A percentile compares a stretch with the other conserved stretches of the same genome.
Conservation (phyloP, 371 early-diverging fungal genomes). For the Sporodiniella umbellata region DNA sequence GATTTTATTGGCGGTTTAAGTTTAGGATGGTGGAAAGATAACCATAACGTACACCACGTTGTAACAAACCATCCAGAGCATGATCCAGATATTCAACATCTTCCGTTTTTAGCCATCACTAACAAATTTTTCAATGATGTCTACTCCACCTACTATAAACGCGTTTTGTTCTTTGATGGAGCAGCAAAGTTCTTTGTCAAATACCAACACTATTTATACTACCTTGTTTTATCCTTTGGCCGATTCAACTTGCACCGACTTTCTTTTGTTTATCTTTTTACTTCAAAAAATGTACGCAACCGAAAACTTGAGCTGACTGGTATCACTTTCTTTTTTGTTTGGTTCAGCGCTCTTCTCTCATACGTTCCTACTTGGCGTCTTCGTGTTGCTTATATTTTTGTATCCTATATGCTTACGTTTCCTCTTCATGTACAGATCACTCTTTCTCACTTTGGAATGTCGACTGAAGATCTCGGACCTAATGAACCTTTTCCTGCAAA, state of each 20-base stretch:
- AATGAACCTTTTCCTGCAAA: constrained; percentile 80
- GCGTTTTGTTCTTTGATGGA: constrained; percentile 76
- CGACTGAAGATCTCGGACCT: constrained; percentile 72
- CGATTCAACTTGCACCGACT: constrained; percentile 90
- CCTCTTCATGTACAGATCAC: constrained; percentile 95
- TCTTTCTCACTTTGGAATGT: constrained; percentile 95
- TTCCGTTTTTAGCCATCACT: constrained; percentile 93
- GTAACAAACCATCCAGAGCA: constrained; percentile 87
- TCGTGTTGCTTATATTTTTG: constrained; percentile 63
- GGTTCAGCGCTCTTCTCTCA: constrained; percentile 74
- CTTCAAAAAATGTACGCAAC: constrained; percentile 60
- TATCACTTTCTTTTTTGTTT: constrained; percentile 71
- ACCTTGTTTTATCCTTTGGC: constrained; percentile 83
- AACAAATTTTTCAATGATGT: constrained; percentile 75
- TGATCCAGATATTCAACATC: constrained; percentile 96
- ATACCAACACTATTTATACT: constrained; percentile 85
- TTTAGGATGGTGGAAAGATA: constrained; percentile 96
- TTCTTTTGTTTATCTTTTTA: constrained; percentile 65
- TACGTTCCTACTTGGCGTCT: constrained; percentile 63
- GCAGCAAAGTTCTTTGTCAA: constrained; percentile 71
- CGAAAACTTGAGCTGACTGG: constrained; percentile 73
- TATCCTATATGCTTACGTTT: constrained; percentile 82
- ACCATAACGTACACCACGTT: constrained; percentile 94
- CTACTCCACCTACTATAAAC: constrained; percentile 91
- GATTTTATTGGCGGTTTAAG: constrained; percentile 85